A percentile compares a stretch with the other conserved stretches of the same genome.
Conservation (phyloP, 2,329 filamentous ascomycete species). For the Cladosporium cucumerinum region DNA sequence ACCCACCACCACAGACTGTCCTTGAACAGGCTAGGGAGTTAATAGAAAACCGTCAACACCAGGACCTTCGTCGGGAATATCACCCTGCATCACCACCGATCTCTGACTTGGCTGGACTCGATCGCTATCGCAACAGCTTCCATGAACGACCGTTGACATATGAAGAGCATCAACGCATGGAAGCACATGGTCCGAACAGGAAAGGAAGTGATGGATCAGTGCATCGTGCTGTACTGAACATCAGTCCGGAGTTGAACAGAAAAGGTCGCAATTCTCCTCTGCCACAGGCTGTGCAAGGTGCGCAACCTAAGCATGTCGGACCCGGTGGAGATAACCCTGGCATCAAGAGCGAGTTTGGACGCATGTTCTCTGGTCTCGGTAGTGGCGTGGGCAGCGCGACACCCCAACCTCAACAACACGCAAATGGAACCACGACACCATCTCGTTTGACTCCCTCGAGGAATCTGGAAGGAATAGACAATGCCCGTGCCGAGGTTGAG, state of each 20-base stretch:
- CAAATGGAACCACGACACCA: conserved; percentile 54
- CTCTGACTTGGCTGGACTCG: conserved; percentile 22
- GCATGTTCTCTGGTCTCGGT: conserved; percentile 92
- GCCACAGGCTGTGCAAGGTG: conserved; percentile 90
- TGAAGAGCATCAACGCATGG: conserved; percentile 42
- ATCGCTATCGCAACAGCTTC: conserved; percentile 26
- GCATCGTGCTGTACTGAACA: conserved; percentile 64
- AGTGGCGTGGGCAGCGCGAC: conserved; percentile 59
- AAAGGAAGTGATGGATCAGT: conserved; percentile 40
- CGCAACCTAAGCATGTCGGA: conserved; percentile 74
- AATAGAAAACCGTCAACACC: conserved; percentile 27
- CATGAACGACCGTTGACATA: conserved; percentile 39
- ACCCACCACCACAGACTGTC: conserved; percentile 24
- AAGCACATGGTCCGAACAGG: conserved; percentile 43
- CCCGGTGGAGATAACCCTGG: conserved; percentile 73
- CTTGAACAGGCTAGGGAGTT: conserved; percentile 31
- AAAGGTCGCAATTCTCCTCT: conserved; percentile 82
- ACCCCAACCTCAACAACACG: conserved; percentile 44
- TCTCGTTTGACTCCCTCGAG: conserved; percentile 37
- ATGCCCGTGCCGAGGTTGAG: conserved; percentile 33
- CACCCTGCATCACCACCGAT: conserved; percentile 28
- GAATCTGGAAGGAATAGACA: conserved; percentile 30
- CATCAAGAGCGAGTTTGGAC: conserved; percentile 91
- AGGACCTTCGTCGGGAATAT: conserved; percentile 29
- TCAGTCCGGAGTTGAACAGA: conserved; percentile 70